Evolutionary conservation across 2,329 filamentous ascomycete species (phyloP).

Genomic region (Plenodomus tracheiphilus): DNA sequence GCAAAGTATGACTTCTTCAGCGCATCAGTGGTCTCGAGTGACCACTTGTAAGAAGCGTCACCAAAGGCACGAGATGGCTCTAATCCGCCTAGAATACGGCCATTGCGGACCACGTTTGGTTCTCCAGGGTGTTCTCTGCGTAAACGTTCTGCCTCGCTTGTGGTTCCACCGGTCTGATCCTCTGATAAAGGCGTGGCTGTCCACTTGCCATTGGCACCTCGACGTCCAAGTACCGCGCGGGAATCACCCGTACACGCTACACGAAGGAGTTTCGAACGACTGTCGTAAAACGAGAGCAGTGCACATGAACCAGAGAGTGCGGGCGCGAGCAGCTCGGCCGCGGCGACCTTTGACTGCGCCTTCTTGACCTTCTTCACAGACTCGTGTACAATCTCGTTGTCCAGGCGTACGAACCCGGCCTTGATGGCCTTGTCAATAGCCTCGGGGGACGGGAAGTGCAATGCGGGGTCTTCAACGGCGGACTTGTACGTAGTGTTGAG

Average conservation of each 20-base stretch:
- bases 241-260: constrained; percentile 96
- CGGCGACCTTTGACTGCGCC: constrained; percentile 83
- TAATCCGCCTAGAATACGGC: constrained; percentile 85
- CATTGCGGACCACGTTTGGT: constrained; percentile 82
- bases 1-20: constrained; percentile 88
- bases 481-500: constrained; percentile 90
- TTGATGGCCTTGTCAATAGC: constrained; percentile 92
- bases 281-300: constrained; percentile 94
- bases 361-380: constrained; percentile 91
- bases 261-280: constrained; percentile 79
- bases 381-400: constrained; percentile 92
- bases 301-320: constrained; percentile 97
- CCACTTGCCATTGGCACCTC: constrained; percentile 82
- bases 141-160: constrained; percentile 80
- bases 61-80: constrained; percentile 95
- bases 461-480: constrained; percentile 60
- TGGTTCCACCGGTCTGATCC: constrained; percentile 91
- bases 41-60: constrained; percentile 97
- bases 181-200: constrained; percentile 84
- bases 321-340: constrained; percentile 87
- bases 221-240: constrained; percentile 86
- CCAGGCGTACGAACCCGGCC: constrained; percentile 81
- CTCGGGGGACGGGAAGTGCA: constrained; percentile 71
- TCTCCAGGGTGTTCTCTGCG: constrained; percentile 87
- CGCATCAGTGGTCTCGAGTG: constrained; percentile 76